Evolutionary conservation across 208 protist species (phyloP), one percentile per base, ranked within the genome.

Genomic region (Sergeia podlipaevii): DNA sequence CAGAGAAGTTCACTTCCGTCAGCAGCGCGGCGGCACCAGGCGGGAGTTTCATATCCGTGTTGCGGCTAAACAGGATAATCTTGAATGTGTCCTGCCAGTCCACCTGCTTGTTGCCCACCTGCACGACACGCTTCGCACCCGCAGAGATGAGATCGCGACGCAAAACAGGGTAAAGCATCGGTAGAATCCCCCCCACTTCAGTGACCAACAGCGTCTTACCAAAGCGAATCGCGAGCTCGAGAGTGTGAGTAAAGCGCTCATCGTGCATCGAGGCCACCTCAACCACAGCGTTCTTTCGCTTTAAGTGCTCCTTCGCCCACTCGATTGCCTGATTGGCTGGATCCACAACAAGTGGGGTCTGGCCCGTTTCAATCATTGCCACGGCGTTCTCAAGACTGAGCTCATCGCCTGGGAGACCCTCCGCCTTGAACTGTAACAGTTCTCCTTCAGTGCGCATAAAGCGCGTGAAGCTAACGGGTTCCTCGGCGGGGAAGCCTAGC

Each of bases 181-280:
- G 88, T 55, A 97, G 91, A 5, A 99, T 82, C n/a, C 44, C 52
- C 60, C 97, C 81, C 39, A 98, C 96, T 75, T 98, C 95, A 21
- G 85, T 82, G 49, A 99, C 88, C 6, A 99, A 73, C 27, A 99
- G 75, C 38, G 96, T 98, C 77, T 99, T 99, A 55, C 98, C 98
- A 70, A 99, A 99, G 37, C 97, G 80, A 6, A 99, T 96, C 32
- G 96, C 91, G 7, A 99, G 84, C 80, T 99, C 97, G 1, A 99
- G 74, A 15, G 80, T 96, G 65, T 89, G 95, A 1, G 91, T 50
- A 60, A 99, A 99, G 41, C 92, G 91, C 38, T 95, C 76, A 66
- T 99, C 96, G 64, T 97, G 79, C 29, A 94, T 47, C 15, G 82
- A 95, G 17, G 87, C 64, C 15, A 93, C 69, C 54, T 98, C 97